Evolutionary conservation across 2,329 filamentous ascomycete species (phyloP), one percentile per base, ranked within the genome.

Genomic region (Basipetospora sp.): DNA sequence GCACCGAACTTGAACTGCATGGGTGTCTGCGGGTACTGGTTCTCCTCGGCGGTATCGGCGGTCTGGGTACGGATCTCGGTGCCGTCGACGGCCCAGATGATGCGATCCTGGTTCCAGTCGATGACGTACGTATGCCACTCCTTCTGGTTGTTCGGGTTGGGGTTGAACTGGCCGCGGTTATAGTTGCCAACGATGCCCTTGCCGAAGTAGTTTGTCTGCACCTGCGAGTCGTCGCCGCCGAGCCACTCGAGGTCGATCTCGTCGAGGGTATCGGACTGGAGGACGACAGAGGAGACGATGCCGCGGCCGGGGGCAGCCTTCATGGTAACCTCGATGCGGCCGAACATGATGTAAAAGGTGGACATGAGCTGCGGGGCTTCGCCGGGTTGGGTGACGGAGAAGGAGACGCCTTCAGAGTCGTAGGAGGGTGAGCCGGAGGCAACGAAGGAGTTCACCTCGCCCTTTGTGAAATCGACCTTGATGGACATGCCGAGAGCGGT

Each of bases 301-400:
- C 90, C 90, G 8, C 74, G 77, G 6, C 90, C 90, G 1, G 86
- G 79, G 8, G 90, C 86, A 18, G 84, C 77, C 60, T 88, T 87
- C 64, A 94, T 70, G 22, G 74, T 78, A 47, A 87, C 74, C 46
- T 93, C 81, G 52, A 94, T 82, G 45, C 79, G 81, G 47, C 90
- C 90, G 56, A 94, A 98, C 90, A 98, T 96, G 63, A 98, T 94
- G 67, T 94, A 96, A 73, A 93, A 96, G 50, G 90, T 74, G 43
- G 86, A 93, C 45, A 71, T 71, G 43, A 98, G 73, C 55, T 88
- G 80, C 0, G 90, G 90, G 3, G 85, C 74, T 53, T 98, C 84
- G 41, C 88, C 87, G 36, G 77, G 68, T 51, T 77, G 64, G 37
- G 74, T 60, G 37, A 98, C 78, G 18, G 83, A 86, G 55, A 98